A percentile compares a stretch with the other conserved stretches of the same genome.
phyloP scores from a whole-genome alignment of 225 moss, liverwort and hornwort genomes.

The Neckera pumila region DNA sequence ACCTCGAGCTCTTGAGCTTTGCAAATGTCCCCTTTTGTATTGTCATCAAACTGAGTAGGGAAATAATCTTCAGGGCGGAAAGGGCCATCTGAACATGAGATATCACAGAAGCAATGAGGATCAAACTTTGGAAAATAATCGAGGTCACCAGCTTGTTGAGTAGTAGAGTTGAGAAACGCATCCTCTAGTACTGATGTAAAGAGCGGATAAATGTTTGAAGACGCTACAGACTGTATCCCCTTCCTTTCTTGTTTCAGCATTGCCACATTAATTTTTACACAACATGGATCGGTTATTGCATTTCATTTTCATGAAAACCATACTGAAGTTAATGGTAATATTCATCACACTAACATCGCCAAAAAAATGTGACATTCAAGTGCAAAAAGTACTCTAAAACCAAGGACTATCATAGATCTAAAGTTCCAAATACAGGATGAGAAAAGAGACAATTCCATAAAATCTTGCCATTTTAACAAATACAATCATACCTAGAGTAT shows the following conservation, averaged over 20 bases:
- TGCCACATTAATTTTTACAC: background rate
- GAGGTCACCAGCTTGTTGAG: no score
- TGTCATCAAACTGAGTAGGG: accelerated
- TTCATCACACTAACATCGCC: no score
- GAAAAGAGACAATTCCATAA: background rate
- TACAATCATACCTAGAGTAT: background rate
- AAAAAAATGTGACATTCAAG: no score
- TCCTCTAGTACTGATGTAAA: background rate
- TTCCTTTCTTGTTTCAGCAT: accelerated
- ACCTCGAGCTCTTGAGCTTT: accelerated
- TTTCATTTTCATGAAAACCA: background rate
- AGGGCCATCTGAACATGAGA: background rate
- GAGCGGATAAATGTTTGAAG: no score
- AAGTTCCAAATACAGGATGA: background rate
- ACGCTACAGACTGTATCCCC: no score
- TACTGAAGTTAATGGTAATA: no score
- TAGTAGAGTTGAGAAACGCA: no score
- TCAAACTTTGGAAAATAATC: background rate
- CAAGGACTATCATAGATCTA: background rate
- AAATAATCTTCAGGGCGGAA: no score
- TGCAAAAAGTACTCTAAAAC: no score
- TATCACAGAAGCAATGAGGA: accelerated
- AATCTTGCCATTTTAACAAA: background rate
- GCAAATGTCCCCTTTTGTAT: accelerated
- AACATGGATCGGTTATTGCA: background rate